phyloP scores from a whole-genome alignment of 805 yeast genomes.

The Yamadazyma endophytica region DNA sequence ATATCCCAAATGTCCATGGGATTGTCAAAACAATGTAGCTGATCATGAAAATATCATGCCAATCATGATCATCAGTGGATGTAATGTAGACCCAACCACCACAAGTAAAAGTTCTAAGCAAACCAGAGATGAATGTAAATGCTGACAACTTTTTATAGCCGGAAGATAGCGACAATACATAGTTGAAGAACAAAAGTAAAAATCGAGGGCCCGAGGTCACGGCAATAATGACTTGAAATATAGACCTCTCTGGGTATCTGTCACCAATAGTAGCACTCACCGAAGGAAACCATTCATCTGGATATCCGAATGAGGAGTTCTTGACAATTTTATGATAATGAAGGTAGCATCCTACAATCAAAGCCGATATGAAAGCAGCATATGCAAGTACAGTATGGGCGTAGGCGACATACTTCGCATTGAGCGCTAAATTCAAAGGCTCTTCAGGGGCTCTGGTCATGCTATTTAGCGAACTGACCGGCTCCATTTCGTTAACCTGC shows the following conservation, averaged over 20 bases:
- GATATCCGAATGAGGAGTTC: constrained; percentile 84
- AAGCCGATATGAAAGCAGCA: constrained; percentile 72
- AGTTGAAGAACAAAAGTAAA: constrained; percentile 50
- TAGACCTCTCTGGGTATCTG: constrained; percentile 89
- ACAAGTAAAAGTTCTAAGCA: constrained; percentile 86
- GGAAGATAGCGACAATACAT: constrained; percentile 35
- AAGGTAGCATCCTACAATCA: constrained; percentile 65
- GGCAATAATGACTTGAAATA: constrained; percentile 89
- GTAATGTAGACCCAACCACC: constrained; percentile 99
- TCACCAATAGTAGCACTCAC: constrained; percentile 98
- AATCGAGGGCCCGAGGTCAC: constrained; percentile 92
- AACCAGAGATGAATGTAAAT: constrained; percentile 51
- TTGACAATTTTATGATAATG: constrained; percentile 87
- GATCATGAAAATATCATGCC: constrained; percentile 95
- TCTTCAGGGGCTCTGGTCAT: too few species aligned
- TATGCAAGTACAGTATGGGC: constrained; percentile 72
- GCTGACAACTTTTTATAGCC: constrained; percentile 1
- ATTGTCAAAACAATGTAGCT: constrained; percentile 80
- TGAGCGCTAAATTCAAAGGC: too few species aligned
- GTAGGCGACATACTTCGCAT: constrained; percentile 63
- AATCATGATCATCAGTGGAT: constrained; percentile 94
- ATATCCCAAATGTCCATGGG: constrained; percentile 80
- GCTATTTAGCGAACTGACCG: too few species aligned
- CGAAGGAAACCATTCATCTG: constrained; percentile 98
- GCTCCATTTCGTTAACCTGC: too few species aligned